Evolutionary conservation across 73 alveolate species (phyloP), one percentile per base, ranked within the genome.

Genomic region (Paramecium bursaria): DNA sequence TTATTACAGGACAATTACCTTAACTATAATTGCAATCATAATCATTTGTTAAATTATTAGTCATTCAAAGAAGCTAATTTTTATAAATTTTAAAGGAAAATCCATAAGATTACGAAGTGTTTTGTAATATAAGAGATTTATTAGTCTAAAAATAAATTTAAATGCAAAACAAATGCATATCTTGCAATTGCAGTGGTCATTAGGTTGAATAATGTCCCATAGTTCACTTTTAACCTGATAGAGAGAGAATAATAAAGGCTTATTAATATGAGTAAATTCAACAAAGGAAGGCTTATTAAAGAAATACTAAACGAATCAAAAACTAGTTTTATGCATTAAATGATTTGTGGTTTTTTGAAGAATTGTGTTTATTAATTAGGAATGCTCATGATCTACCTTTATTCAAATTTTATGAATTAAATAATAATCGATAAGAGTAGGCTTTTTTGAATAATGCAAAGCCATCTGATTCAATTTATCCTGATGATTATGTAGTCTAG

Each of bases 121-220:
- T 30, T 61, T 61, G 80, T 61, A 27, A 33, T 9, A 15, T 30
- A 44, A 61, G 30, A 31, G 80, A 61, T 31, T 30, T 33, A 61
- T 13, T 61, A 33, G 19, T 61, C 2, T 15, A n/a, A 7, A 30
- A 61, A 3, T 14, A 61, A 61, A 27, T 31, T 22, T 51, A 61
- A n/a, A 22, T 39, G 2, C 22, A 61, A 35, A 61, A 51, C 3
- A 61, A 61, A 61, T 61, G 80, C 19, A 61, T 15, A 15, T 61
- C 80, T 30, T 61, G 80, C 19, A 61, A 61, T 61, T 61, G 80
- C 4, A 9, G 15, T 29, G 80, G 80, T 13, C 80, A 61, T 61
- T 51, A 61, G 30, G 39, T 61, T 4, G 30, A 33, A 25, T 33
- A 61, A 33, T 61, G 80, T 61, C 80, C 80, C 3, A 61, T 61